Percentiles rank a stretch among this genome's conserved stretches.
Evolutionary conservation across 306 rosid genomes (phyloP).

Genomic region (Cotoneaster glaucophyllus): DNA sequence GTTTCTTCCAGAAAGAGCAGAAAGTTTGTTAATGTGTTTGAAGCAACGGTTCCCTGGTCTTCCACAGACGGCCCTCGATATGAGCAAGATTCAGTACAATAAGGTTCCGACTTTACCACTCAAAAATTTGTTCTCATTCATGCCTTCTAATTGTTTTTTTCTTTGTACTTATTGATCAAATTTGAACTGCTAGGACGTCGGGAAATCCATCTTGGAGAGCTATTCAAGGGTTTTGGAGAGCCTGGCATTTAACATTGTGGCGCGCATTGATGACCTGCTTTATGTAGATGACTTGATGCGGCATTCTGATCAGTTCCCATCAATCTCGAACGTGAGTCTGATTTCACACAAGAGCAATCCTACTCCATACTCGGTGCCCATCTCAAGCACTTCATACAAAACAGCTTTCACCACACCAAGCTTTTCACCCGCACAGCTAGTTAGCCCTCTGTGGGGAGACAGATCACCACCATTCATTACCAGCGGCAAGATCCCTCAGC

Average conservation of each 20-base stretch:
- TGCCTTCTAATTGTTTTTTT: not conserved
- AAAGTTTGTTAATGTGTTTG: constrained; percentile 69
- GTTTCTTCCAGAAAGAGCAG: constrained; percentile 83
- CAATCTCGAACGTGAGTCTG: constrained; percentile 61
- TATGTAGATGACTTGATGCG: constrained; percentile 81
- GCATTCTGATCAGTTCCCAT: constrained; percentile 51
- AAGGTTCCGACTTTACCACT: constrained; percentile 42
- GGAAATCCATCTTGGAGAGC: constrained; percentile 90
- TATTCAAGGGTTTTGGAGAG: constrained; percentile 89
- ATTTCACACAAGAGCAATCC: constrained; percentile 55
- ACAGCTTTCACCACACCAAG: constrained; percentile 64
- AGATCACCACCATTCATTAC: constrained; percentile 52
- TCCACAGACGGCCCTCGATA: constrained; percentile 82
- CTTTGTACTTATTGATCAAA: not conserved
- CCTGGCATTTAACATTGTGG: constrained; percentile 72
- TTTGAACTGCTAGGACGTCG: constrained; percentile 58
- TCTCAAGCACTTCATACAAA: constrained; percentile 67
- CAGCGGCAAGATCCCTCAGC: constrained; percentile 39
- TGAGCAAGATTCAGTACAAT: constrained; percentile 91
- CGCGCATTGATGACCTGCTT: constrained; percentile 86
- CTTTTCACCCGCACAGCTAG: constrained; percentile 53
- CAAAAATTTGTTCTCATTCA: not conserved
- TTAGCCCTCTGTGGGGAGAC: constrained; percentile 47
- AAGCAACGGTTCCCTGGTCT: constrained; percentile 91
- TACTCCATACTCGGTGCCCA: constrained; percentile 43